Evolutionary conservation across 371 early-diverging fungal genomes (phyloP).

Genomic region (Mucor plumbeus): DNA sequence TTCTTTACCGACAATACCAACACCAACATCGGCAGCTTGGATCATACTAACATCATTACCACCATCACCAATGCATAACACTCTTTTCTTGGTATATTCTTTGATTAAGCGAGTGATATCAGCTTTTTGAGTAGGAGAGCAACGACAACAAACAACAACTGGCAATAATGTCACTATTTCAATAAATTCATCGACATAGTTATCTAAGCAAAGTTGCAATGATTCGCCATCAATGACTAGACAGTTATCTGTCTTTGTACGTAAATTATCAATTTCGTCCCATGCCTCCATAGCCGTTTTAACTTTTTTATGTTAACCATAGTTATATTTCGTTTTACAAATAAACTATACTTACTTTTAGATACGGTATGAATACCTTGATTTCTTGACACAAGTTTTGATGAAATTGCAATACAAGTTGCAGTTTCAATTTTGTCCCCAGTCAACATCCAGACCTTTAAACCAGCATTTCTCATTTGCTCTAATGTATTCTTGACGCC

Average conservation of each 20-base stretch:
- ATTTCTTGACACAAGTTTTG: conserved; percentile 89
- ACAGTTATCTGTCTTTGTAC: conserved; percentile 73
- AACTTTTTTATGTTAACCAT: conserved; percentile 40
- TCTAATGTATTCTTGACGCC: conserved; percentile 94
- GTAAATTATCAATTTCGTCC: conserved; percentile 71
- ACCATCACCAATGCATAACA: conserved; percentile 98
- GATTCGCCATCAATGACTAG: conserved; percentile 98
- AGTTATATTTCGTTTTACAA: background rate
- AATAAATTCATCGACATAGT: conserved; percentile 84
- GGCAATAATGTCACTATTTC: conserved; percentile 78
- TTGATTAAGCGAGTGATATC: conserved; percentile 91
- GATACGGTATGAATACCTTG: conserved; percentile 82
- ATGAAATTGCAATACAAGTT: conserved; percentile 95
- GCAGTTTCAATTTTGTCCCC: conserved; percentile 99
- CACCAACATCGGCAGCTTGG: conserved; percentile 94
- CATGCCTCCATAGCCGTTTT: conserved; percentile 58
- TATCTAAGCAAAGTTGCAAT: conserved; percentile 78
- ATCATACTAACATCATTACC: conserved; percentile 99
- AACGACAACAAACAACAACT: conserved; percentile 97
- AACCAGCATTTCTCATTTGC: conserved; percentile 93
- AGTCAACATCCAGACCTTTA: conserved; percentile 99
- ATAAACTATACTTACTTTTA: conserved; percentile 53
- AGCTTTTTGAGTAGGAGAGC: conserved; percentile 99
- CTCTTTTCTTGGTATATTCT: conserved; percentile 74
- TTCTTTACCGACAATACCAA: conserved; percentile 99